Conservation (phyloP, 345 rosid species). For the Erysimum cheiranthoides region DNA sequence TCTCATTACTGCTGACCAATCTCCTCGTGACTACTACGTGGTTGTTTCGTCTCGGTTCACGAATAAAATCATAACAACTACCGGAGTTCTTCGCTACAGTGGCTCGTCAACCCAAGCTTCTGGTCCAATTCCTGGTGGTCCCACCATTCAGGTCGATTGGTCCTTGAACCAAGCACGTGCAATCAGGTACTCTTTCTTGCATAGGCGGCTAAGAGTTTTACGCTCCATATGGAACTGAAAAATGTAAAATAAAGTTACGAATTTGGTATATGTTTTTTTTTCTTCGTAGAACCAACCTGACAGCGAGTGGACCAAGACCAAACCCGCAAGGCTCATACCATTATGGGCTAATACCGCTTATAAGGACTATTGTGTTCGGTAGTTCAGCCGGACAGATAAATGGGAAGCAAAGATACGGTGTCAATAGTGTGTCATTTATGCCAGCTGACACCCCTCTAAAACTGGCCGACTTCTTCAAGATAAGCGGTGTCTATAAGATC, state of each 20-base stretch:
- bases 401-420: constrained; percentile 80
- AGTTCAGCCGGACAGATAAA: constrained; percentile 75
- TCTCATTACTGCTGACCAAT: constrained; percentile 60
- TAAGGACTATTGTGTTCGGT: constrained; percentile 60
- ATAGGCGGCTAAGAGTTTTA: background rate
- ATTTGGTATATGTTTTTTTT: background rate
- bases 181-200: constrained; percentile 58
- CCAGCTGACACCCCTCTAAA: constrained; percentile 87
- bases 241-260: background rate
- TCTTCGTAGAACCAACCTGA: constrained; percentile 71
- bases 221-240: background rate
- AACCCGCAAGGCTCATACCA: constrained; percentile 99
- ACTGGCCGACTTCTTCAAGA: constrained; percentile 83
- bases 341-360: constrained; percentile 81
- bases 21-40: constrained; percentile 53
- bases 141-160: constrained; percentile 78
- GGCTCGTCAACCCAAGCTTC: constrained; percentile 63
- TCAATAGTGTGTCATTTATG: constrained; percentile 81
- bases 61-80: constrained; percentile 59
- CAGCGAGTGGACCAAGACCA: constrained; percentile 99
- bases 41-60: constrained; percentile 79
- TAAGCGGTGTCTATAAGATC: constrained; percentile 69
- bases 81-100: constrained; percentile 75
- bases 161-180: constrained; percentile 95
- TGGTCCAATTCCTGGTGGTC: constrained; percentile 73